Base-by-base conservation (phyloP, 2,329 filamentous ascomycete genomes). In the Epichloe glyceriae region DNA sequence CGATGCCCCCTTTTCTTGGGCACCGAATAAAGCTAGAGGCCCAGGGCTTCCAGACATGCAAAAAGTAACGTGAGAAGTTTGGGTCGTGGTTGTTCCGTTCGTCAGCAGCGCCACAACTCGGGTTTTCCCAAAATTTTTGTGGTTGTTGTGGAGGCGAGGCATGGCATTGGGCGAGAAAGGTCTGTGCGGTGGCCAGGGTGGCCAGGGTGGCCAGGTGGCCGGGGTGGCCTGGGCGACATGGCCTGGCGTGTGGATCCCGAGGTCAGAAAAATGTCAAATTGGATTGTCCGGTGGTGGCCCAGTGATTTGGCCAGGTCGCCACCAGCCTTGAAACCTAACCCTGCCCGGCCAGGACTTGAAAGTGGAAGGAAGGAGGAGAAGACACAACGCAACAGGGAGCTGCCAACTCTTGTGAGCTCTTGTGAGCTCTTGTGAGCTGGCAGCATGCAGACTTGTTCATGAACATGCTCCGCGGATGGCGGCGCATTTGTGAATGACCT, bases 311-410 rank as follows among this genome's bases (percentile, higher is more conserved):
- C n/a, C n/a, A n/a, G n/a, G 10, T 15, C n/a, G 15, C 37, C 42
- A 22, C 49, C 20, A 20, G n/a, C 26, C 20, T 50, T 40, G 43
- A 47, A 47, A 50, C 49, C 49, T 42, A 37, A 50, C 49, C 43
- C 49, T 50, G 43, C 37, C 37, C 8, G 7, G 19, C 15, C 14
- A 15, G 33, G 40, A 15, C 33, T 20, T 17, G 11, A 12, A 45
- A 26, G n/a, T 22, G 33, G 42, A 30, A 45, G 17, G 8, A 33
- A 20, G 17, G 38, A 10, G 38, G 8, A 8, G 38, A 11, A 15
- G 1, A 14, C 20, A 41, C 20, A 20, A 20, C 19, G 3, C 11
- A 11, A 17, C 40, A 30, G 7, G 26, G 8, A 10, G 26, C 26
- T 26, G 22, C 22, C 6, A 26, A 3, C 7, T 26, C 7, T 8